phyloP scores from a whole-genome alignment of 1,139 yeast species.

The Lodderomyces margitis region DNA sequence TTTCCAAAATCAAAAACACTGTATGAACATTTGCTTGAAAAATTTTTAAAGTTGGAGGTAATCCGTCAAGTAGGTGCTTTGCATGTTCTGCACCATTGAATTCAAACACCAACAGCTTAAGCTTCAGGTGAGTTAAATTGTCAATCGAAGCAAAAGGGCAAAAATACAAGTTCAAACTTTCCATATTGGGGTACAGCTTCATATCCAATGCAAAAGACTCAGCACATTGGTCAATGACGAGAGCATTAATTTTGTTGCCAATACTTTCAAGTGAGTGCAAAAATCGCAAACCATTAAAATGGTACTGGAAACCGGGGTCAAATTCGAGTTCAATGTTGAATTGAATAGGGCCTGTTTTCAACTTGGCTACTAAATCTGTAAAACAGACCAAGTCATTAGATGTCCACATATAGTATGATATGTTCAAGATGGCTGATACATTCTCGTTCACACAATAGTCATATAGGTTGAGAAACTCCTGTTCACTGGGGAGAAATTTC shows the following conservation, averaged over 20 bases:
- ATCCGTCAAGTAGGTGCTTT: not conserved
- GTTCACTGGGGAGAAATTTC: constrained; percentile 8
- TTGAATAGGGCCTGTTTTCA: not conserved
- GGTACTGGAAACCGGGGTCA: constrained; percentile 19
- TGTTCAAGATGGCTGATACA: constrained; percentile 14
- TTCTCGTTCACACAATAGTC: constrained; percentile 8
- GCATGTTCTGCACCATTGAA: not conserved
- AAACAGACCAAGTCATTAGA: constrained; percentile 19
- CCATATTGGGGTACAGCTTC: not conserved
- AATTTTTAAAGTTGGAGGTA: not conserved
- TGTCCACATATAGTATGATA: constrained; percentile 24
- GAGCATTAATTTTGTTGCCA: not conserved
- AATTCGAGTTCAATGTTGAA: constrained; percentile 22
- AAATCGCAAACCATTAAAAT: constrained; percentile 15
- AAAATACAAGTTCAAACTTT: not conserved
- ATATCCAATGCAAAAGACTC: not conserved
- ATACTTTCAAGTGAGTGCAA: not conserved
- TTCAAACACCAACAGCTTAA: not conserved
- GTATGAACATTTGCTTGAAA: not conserved
- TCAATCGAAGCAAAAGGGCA: not conserved
- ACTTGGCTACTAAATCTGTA: constrained; percentile 10
- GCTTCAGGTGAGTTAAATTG: not conserved
- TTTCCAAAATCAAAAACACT: not conserved
- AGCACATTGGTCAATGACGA: not conserved
- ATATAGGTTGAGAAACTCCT: constrained; percentile 6